Evolutionary conservation across 2,329 filamentous ascomycete species (phyloP).

Genomic region (Colletotrichum truncatum): DNA sequence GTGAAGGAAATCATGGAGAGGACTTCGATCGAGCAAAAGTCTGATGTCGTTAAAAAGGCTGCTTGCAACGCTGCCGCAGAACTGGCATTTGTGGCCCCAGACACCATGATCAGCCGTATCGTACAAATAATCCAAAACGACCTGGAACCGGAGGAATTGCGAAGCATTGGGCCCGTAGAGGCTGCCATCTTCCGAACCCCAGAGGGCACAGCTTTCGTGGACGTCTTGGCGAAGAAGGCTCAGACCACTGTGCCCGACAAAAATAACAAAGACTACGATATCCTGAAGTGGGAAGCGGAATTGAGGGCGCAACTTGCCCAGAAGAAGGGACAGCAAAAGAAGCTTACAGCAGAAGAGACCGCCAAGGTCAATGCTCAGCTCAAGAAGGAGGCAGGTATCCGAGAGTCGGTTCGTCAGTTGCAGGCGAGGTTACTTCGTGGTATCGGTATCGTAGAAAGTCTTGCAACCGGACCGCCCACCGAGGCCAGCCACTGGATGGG

Average conservation of each 20-base stretch:
- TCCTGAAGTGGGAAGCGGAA: slow-evolving; percentile 96
- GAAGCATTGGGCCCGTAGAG: slow-evolving; percentile 83
- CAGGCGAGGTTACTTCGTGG: slow-evolving; percentile 81
- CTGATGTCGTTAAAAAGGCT: slow-evolving; percentile 65
- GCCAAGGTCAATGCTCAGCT: slow-evolving; percentile 92
- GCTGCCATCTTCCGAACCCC: slow-evolving; percentile 93
- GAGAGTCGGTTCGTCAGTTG: slow-evolving; percentile 74
- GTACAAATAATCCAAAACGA: slow-evolving; percentile 79
- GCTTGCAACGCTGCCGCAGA: slow-evolving; percentile 89
- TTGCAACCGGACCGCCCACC: slow-evolving; percentile 88
- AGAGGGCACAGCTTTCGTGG: slow-evolving; percentile 87
- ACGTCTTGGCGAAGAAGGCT: slow-evolving; percentile 87
- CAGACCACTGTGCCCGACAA: slow-evolving; percentile 79
- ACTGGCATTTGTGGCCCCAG: slow-evolving; percentile 91
- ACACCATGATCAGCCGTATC: slow-evolving; percentile 79
- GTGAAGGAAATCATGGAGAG: slow-evolving; percentile 71
- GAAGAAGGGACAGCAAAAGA: slow-evolving; percentile 92
- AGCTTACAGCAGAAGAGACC: slow-evolving; percentile 88
- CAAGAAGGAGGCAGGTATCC: slow-evolving; percentile 84
- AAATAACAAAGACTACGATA: slow-evolving; percentile 94
- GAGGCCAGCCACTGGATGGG: slow-evolving; percentile 91
- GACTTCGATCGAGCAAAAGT: slow-evolving; percentile 58
- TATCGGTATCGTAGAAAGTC: slow-evolving; percentile 83
- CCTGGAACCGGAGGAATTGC: slow-evolving; percentile 74
- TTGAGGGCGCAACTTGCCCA: slow-evolving; percentile 85